phyloP scores from a whole-genome alignment of 768 basidiomycete genomes.

The Imleria badia region DNA sequence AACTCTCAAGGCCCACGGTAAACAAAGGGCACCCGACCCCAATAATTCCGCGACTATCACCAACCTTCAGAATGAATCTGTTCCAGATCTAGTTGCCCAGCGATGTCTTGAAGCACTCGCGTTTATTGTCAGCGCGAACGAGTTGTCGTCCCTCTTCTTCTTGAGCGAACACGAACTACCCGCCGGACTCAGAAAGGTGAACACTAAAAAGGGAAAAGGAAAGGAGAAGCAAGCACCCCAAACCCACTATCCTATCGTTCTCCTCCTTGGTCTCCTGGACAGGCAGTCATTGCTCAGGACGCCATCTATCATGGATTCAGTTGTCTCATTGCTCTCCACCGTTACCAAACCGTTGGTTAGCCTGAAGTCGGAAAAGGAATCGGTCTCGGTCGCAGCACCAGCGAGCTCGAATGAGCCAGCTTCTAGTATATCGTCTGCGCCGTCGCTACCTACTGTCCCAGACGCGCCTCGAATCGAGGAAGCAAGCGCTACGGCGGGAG shows the following conservation, averaged over 20 bases:
- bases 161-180: constrained; percentile 92
- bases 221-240: constrained; percentile 85
- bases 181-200: constrained; percentile 64
- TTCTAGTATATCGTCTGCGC: constrained; percentile 2
- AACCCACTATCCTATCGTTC: constrained; percentile 88
- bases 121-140: constrained; percentile 84
- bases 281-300: constrained; percentile 83
- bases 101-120: constrained; percentile 90
- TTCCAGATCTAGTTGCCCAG: constrained; percentile 92
- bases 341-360: constrained; percentile 81
- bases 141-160: constrained; percentile 88
- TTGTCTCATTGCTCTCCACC: constrained; percentile 83
- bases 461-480: constrained; percentile 17
- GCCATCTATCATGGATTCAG: constrained; percentile 88
- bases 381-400: constrained; percentile 21
- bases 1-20: constrained; percentile 53
- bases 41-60: constrained; percentile 48
- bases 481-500: constrained; percentile 10
- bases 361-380: constrained; percentile 51
- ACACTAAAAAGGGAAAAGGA: constrained; percentile 88
- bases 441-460: not conserved
- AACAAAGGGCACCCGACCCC: constrained; percentile 66
- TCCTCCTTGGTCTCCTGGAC: constrained; percentile 85
- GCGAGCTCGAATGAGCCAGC: constrained; percentile 16
- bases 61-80: constrained; percentile 67